Conservation (phyloP, 805 yeast genomes). For the Saitoella complicata region DNA sequence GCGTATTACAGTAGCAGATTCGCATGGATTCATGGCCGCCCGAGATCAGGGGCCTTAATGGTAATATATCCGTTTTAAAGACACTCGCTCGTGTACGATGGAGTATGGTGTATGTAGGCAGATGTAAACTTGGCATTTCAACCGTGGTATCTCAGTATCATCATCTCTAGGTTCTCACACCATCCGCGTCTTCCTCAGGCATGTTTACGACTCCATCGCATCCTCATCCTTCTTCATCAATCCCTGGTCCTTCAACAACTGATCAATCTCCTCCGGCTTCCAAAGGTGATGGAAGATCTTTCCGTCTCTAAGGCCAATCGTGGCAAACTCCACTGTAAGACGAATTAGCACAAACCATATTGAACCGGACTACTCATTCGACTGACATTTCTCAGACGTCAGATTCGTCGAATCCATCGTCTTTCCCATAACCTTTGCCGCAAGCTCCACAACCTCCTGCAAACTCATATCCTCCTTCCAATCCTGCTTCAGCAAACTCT, state of each 20-base stretch:
- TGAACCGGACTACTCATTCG: neutral
- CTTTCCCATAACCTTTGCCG: conserved; percentile 79
- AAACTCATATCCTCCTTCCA: conserved; percentile 61
- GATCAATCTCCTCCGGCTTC: conserved; percentile 63
- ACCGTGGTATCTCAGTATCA: no score
- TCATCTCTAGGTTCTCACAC: no score
- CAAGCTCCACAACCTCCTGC: conserved; percentile 65
- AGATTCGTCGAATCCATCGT: conserved; percentile 82
- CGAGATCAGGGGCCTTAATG: no score
- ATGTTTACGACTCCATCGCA: conserved; percentile 18
- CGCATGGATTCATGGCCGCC: no score
- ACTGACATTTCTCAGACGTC: conserved; percentile 53
- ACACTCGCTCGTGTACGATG: no score
- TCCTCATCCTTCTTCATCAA: conserved; percentile 44
- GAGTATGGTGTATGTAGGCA: no score
- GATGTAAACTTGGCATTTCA: no score
- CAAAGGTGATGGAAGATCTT: conserved; percentile 55
- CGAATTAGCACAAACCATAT: neutral
- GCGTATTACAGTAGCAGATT: no score
- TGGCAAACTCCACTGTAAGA: conserved; percentile 58
- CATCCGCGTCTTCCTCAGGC: no score
- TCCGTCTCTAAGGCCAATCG: conserved; percentile 40
- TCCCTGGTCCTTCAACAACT: conserved; percentile 54
- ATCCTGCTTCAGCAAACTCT: conserved; percentile 87
- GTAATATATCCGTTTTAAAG: no score